Base-by-base conservation (phyloP, 2,329 filamentous ascomycete genomes). In the Sporothrix humicola region DNA sequence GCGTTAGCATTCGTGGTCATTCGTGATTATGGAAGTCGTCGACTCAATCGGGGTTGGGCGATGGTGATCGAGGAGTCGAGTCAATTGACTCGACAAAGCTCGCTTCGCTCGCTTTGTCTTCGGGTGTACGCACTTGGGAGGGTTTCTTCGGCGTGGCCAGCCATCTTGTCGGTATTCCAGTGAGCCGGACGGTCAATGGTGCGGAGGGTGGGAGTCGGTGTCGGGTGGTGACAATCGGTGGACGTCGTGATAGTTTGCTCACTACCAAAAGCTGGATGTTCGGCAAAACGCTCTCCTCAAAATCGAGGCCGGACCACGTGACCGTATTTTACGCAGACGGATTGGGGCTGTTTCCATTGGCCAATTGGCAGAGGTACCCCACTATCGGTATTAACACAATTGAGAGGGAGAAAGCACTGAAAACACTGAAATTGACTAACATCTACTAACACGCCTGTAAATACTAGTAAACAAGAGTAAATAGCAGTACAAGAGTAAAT, bases 131-230 rank as follows among this genome's bases (percentile, higher is more conserved):
- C 54, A 75, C 72, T 72, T 37, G 72, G 72, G 4, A 75, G 54
- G 59, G 48, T 71, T 13, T 59, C 69, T 74, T 75, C 74, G n/a
- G 65, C 31, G 46, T 52, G 15, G 70, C 70, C 72, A 37, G 74
- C 44, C 74, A 75, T 75, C 8, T 52, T 73, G n/a, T 20, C 17
- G 15, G 26, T 13, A 10, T 17, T 71, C 48, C 12, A 26, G 44
- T 61, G 12, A 7, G n/a, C 42, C 20, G 20, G 17, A 42, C 48
- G n/a, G 68, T 54, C 61, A 58, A 71, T 15, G 69, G 48, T 9
- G 12, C 13, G 44, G 23, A 59, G 37, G 15, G 61, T 7, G 13
- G 23, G 61, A 37, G n/a, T 42, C 5, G n/a, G 44, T 17, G 58
- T 17, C 31, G 31, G 13, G 65, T 12, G 46, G 48, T 17, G 44